Percentiles rank a stretch among this genome's conserved stretches.
phyloP scores from a whole-genome alignment of 352 stramenopile species.

The Pythium coloratum region DNA sequence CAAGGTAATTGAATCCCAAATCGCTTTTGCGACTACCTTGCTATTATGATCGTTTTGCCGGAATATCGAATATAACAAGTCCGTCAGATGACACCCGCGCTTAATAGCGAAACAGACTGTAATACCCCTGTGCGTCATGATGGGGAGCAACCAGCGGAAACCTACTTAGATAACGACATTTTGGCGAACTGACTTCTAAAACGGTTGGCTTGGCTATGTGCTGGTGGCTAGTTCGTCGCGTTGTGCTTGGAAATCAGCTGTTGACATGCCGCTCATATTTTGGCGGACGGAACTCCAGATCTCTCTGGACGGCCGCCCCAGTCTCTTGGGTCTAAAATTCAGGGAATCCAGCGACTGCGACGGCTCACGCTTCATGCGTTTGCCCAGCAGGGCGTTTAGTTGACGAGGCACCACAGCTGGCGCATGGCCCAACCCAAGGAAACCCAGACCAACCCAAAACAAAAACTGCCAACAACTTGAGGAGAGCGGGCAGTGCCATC shows the following conservation, averaged over 20 bases:
- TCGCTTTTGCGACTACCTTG: too few species aligned
- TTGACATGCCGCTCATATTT: not conserved
- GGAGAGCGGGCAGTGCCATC: too few species aligned
- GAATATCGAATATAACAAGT: too few species aligned
- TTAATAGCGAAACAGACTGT: too few species aligned
- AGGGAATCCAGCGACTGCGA: too few species aligned
- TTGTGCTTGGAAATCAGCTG: constrained; percentile 14
- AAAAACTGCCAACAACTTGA: not conserved
- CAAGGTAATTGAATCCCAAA: too few species aligned
- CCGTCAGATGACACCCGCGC: too few species aligned
- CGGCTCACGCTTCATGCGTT: not conserved
- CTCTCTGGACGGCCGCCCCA: not conserved
- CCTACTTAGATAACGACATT: not conserved
- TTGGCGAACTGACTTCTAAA: not conserved
- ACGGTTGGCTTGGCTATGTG: not conserved
- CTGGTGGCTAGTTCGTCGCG: constrained; percentile 4
- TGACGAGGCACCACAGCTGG: not conserved
- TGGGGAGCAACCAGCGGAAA: not conserved
- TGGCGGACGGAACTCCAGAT: not conserved
- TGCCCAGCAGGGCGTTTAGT: not conserved
- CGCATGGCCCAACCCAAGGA: not conserved
- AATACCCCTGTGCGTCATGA: not conserved
- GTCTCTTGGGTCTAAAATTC: not conserved
- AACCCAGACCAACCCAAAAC: not conserved
- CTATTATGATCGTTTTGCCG: too few species aligned